These are phyloP conservation scores for Plantago coronopus DNA, from an alignment of 305 asterid genomes.

Conservation along the genomic window DNA sequence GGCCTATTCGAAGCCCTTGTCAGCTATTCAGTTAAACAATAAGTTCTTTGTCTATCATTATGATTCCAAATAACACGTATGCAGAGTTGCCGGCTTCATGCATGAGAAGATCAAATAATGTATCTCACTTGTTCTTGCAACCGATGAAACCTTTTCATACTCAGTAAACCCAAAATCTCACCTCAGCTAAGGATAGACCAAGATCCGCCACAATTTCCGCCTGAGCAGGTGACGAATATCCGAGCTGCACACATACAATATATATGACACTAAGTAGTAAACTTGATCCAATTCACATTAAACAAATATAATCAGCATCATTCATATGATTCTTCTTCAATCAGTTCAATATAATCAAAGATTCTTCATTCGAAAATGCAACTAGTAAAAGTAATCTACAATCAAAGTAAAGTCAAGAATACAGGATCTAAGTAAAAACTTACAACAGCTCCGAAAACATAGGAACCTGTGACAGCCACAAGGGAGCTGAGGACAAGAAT, in stretches of 20 bases:
- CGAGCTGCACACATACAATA: slow-evolving; percentile 36
- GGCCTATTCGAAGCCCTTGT: too few species aligned
- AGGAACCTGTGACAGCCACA: slow-evolving; percentile 72
- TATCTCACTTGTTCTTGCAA: too few species aligned
- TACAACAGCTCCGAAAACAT: slow-evolving; percentile 79
- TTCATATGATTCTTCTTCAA: neutral
- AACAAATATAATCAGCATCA: too few species aligned
- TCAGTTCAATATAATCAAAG: neutral
- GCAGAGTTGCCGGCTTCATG: too few species aligned
- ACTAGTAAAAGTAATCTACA: neutral
- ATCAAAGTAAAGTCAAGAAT: too few species aligned
- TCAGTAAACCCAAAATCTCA: slow-evolving; percentile 17
- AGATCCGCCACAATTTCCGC: slow-evolving; percentile 65
- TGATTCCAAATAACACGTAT: too few species aligned
- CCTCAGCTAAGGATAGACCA: slow-evolving; percentile 65
- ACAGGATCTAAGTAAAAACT: slow-evolving; percentile 21
- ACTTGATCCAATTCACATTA: too few species aligned
- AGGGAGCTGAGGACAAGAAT: slow-evolving; percentile 57
- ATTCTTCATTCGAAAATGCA: neutral
- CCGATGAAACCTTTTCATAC: too few species aligned
- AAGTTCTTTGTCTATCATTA: too few species aligned
- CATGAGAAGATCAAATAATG: too few species aligned
- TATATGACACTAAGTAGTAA: slow-evolving; percentile 15
- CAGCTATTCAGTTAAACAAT: too few species aligned
- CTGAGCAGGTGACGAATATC: slow-evolving; percentile 83